Evolutionary conservation across 306 rosid species (phyloP).

Genomic region (Amphicarpaea edgeworthii): DNA sequence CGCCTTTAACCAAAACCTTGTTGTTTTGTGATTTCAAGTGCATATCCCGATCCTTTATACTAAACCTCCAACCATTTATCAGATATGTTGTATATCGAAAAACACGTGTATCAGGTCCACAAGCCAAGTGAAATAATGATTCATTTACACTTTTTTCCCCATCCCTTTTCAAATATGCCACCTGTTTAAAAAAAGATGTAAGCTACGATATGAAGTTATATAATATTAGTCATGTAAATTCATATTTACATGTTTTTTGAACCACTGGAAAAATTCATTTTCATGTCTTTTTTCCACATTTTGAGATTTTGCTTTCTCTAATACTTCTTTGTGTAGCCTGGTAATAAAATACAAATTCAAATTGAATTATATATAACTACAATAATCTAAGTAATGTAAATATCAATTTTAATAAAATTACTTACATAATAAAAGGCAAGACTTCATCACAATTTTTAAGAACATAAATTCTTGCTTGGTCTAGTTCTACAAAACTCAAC

Average conservation of each 20-base stretch:
- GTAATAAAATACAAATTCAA: too few relatives aligned
- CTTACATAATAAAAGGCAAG: too few relatives aligned
- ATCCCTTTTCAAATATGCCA: not conserved
- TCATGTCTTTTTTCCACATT: not conserved
- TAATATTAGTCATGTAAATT: too few relatives aligned
- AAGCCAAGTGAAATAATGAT: too few relatives aligned
- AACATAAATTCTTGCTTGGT: too few relatives aligned
- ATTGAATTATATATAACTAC: too few relatives aligned
- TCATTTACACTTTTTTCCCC: too few relatives aligned
- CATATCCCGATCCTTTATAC: not conserved
- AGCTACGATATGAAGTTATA: not conserved
- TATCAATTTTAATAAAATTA: too few relatives aligned
- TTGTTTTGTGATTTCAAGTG: not conserved
- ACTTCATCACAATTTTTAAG: too few relatives aligned
- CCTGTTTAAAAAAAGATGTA: not conserved
- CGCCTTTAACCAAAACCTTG: not conserved
- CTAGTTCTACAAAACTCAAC: too few relatives aligned
- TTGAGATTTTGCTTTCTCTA: not conserved
- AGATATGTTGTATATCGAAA: too few relatives aligned
- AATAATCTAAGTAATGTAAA: too few relatives aligned
- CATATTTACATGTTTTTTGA: not conserved
- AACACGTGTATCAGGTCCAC: not conserved
- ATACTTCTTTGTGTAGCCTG: conserved; percentile 1
- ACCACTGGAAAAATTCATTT: not conserved
- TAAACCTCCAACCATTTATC: not conserved